These are phyloP conservation scores for Lactifluus pinguis DNA, from an alignment of 768 basidiomycete species.

Conservation along the genomic window DNA sequence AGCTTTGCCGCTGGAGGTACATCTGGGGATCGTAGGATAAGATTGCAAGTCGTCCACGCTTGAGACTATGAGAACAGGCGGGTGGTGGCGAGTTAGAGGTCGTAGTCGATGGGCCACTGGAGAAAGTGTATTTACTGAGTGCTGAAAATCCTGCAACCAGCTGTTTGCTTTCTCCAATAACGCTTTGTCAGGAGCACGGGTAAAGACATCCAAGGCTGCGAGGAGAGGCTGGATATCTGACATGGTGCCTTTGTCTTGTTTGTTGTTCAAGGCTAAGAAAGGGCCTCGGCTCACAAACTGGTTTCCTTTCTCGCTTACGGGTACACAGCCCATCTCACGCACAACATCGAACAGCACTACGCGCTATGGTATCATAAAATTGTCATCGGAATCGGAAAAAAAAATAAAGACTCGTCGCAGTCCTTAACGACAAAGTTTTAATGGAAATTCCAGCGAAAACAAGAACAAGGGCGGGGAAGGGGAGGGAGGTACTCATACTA, in stretches of 20 bases:
- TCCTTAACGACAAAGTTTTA: constrained; percentile 2
- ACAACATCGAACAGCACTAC: constrained; percentile 3
- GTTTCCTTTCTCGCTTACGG: not conserved
- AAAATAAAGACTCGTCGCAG: not conserved
- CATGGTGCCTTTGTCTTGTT: constrained; percentile 32
- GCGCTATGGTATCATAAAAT: constrained; percentile 21
- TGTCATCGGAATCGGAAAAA: constrained; percentile 17
- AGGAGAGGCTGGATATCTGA: constrained; percentile 62
- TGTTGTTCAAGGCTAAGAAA: not conserved
- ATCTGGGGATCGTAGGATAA: constrained; percentile 75
- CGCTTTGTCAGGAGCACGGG: constrained; percentile 69
- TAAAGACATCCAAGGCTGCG: constrained; percentile 73
- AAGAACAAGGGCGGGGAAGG: constrained; percentile 12
- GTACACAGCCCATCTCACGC: constrained; percentile 5
- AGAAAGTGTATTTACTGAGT: constrained; percentile 89
- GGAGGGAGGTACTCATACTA: constrained; percentile 18
- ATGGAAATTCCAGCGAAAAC: constrained; percentile 12
- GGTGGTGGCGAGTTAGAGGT: constrained; percentile 58
- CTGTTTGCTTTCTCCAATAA: constrained; percentile 82
- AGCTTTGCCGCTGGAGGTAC: constrained; percentile 73
- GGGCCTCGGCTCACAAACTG: not conserved
- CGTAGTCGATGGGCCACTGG: constrained; percentile 46
- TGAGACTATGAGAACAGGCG: constrained; percentile 72
- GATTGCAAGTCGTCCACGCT: constrained; percentile 94
- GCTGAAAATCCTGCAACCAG: constrained; percentile 98